Evolutionary conservation across 352 stramenopile species (phyloP), one percentile per base, ranked within the genome.

Genomic region (Phytophthora fragariaefolia): DNA sequence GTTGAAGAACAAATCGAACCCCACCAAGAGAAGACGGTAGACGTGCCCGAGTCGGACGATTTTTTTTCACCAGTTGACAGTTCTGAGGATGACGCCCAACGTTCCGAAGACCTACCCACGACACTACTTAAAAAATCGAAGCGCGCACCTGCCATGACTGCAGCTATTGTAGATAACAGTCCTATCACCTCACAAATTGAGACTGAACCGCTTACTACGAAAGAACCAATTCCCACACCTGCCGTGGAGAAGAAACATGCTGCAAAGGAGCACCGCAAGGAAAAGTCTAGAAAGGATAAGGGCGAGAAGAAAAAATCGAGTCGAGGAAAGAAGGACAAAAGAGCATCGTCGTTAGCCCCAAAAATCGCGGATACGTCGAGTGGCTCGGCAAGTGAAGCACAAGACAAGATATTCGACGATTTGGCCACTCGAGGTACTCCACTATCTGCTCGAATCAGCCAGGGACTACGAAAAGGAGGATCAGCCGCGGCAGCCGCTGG

Each of bases 321-420:
- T 28, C 69, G 71, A 26, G 71, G 53, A 20, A 89, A 85, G 53
- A 93, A 91, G 64, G 82, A 91, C 13, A 91, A 91, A 49, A 77
- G 79, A 8, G 53, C 28, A 1, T 52, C 49, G 3, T 49, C 58
- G 9, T 23, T 59, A 15, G 30, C 53, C 42, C 52, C 58, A 3
- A 73, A 71, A 42, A 20, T 43, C 36, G 42, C 43, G 9, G 61
- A 78, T 55, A 52, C 47, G 50, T 15, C 54, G 15, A 51, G 62
- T 34, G 51, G 59, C 34, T 65, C 47, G 20, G 27, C 57, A 2
- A 62, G 15, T 9, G 65, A 71, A 23, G 51, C 43, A 2, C 66
- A 72, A 55, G 58, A 69, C 27, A 61, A 76, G 23, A 10, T 64
- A 18, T 47, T 73, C 2, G 47, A 71, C 9, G 51, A 50, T 5